These are phyloP conservation scores for Phytophthora pinifolia DNA, from an alignment of 352 stramenopile species.

Conservation along the genomic window DNA sequence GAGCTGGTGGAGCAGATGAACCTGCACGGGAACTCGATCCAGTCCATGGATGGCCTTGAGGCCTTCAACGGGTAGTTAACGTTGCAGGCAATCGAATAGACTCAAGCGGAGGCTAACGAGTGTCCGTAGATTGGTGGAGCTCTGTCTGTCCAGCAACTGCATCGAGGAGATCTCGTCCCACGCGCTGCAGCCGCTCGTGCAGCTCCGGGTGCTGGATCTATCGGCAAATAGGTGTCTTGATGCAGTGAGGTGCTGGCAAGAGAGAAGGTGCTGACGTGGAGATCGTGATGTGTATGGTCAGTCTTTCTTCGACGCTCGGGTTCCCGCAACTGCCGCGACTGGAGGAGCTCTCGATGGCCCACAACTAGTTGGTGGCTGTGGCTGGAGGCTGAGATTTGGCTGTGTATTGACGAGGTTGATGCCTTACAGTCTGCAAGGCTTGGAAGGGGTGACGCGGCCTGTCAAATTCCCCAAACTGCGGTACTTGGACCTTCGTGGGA, in stretches of 20 bases:
- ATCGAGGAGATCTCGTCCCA: constrained; percentile 76
- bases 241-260: background rate
- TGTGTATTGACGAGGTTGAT: background rate
- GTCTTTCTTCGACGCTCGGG: constrained; percentile 52
- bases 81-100: background rate
- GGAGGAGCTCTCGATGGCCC: constrained; percentile 71
- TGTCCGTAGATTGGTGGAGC: constrained; percentile 48
- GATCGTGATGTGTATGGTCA: constrained; percentile 14
- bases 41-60: constrained; percentile 67
- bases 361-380: constrained; percentile 52
- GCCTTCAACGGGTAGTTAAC: constrained; percentile 43
- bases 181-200: constrained; percentile 58
- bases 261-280: background rate
- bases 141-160: constrained; percentile 82
- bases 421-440: constrained; percentile 34
- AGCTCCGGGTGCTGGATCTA: constrained; percentile 70
- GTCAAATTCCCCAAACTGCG: constrained; percentile 73
- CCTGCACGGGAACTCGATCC: constrained; percentile 71
- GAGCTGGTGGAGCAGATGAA: constrained; percentile 72
- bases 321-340: constrained; percentile 64
- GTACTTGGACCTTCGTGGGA: constrained; percentile 74
- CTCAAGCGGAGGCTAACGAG: background rate
- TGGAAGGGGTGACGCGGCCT: constrained; percentile 60
- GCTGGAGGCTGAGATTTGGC: background rate
- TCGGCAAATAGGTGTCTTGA: constrained; percentile 65